A percentile compares a stretch with the other conserved stretches of the same genome.
Conservation (phyloP, 1,284 basidiomycete species). For the Ustilago vetiveriae region DNA sequence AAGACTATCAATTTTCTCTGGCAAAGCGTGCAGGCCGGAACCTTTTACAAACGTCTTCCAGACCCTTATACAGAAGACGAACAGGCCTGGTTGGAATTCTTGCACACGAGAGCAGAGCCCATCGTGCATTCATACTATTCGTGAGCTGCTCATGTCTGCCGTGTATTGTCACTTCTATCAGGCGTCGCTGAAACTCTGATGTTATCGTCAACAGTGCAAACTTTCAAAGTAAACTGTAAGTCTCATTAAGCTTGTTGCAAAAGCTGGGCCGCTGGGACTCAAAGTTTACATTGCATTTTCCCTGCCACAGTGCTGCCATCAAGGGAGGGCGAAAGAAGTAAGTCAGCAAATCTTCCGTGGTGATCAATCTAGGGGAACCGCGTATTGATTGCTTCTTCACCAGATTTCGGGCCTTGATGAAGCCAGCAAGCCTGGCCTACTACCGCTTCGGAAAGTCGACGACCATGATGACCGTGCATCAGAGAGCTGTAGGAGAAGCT, state of each 20-base stretch:
- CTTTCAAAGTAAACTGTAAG: no score
- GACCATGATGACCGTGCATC: neutral
- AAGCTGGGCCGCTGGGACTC: no score
- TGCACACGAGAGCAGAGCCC: neutral
- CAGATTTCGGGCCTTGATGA: neutral
- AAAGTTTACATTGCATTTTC: neutral
- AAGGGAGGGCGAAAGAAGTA: neutral
- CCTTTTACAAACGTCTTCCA: neutral
- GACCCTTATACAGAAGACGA: neutral
- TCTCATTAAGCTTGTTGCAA: no score
- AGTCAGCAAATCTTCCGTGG: neutral
- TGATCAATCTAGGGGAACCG: no score
- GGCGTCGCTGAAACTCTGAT: no score
- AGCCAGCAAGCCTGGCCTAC: neutral
- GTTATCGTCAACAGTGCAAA: no score
- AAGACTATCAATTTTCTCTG: neutral
- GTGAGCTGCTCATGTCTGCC: conserved; percentile 1
- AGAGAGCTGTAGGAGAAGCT: neutral
- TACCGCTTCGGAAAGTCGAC: neutral
- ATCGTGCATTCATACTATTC: conserved; percentile 1
- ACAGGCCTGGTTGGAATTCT: neutral
- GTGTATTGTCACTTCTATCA: no score
- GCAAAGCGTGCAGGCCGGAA: neutral
- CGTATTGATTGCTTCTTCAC: no score
- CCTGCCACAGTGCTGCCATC: neutral